A percentile compares a stretch with the other conserved stretches of the same genome.
Evolutionary conservation across 1,284 basidiomycete genomes (phyloP).

Genomic region (Papiliotrema flavescens): DNA sequence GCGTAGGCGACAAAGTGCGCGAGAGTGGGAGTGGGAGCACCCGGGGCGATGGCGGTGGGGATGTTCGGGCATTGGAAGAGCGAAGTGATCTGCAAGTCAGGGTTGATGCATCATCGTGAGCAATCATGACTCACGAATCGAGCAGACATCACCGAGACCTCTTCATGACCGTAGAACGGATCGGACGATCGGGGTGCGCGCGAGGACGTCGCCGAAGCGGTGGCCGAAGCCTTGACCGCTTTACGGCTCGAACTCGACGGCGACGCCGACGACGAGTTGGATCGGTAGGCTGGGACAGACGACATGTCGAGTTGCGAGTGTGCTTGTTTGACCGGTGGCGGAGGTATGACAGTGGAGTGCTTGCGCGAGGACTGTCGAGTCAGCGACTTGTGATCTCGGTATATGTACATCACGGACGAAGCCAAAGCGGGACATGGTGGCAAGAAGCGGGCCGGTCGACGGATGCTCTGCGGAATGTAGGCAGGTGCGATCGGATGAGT

Average conservation of each 20-base stretch:
- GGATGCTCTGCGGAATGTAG: too few species aligned
- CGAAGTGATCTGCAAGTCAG: constrained; percentile 50
- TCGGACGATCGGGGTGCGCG: constrained; percentile 50
- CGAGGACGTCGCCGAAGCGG: constrained; percentile 39
- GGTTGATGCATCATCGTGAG: not conserved
- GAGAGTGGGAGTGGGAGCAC: constrained; percentile 55
- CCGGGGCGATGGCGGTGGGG: constrained; percentile 36
- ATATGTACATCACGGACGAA: too few species aligned
- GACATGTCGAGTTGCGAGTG: constrained; percentile 10
- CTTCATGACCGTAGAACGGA: constrained; percentile 76
- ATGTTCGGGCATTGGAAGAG: constrained; percentile 51
- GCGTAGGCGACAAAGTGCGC: constrained; percentile 86
- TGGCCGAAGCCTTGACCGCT: constrained; percentile 40
- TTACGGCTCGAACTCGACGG: constrained; percentile 38
- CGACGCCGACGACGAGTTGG: constrained; percentile 34
- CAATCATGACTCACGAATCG: constrained; percentile 63
- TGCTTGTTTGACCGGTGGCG: not conserved
- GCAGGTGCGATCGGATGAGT: too few species aligned
- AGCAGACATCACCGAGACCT: constrained; percentile 60
- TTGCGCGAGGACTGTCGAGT: not conserved
- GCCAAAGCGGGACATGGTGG: too few species aligned
- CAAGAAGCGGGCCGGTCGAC: too few species aligned
- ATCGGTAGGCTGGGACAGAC: constrained; percentile 31
- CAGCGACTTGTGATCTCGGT: not conserved
- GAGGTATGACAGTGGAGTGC: not conserved